Evolutionary conservation across 257 asterid genomes (phyloP).

Genomic region (Jasminum sambac): DNA sequence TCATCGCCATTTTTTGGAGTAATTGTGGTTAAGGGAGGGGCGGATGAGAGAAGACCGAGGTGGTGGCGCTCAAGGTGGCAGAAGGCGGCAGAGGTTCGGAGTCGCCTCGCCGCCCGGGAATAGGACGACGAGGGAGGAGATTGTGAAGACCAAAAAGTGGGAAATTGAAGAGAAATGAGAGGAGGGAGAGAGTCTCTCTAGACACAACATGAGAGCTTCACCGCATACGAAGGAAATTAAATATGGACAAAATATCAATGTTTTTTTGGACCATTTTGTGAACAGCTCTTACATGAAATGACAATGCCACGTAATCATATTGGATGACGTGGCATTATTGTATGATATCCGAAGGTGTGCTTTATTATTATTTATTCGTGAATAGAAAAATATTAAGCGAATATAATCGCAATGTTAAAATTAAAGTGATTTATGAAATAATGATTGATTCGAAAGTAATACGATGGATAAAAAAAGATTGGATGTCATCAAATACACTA

Average conservation of each 20-base stretch:
- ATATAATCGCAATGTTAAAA: too few species aligned
- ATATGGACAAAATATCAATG: background rate
- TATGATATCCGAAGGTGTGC: too few species aligned
- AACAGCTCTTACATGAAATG: background rate
- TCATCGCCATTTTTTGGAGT: background rate
- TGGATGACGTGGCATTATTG: too few species aligned
- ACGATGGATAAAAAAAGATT: too few species aligned
- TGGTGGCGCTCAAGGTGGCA: background rate
- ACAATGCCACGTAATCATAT: too few species aligned
- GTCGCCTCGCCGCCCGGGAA: conserved; percentile 46
- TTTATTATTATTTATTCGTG: too few species aligned
- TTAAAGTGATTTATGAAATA: too few species aligned
- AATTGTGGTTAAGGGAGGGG: background rate
- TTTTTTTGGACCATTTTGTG: conserved; percentile 17
- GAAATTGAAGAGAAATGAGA: conserved; percentile 16
- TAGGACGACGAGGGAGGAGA: conserved; percentile 57
- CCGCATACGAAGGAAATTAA: conserved; percentile 24
- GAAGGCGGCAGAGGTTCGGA: background rate
- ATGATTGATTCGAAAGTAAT: too few species aligned
- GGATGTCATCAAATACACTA: too few species aligned
- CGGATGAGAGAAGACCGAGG: background rate
- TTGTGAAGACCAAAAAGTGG: conserved; percentile 10
- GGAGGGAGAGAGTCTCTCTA: conserved; percentile 31
- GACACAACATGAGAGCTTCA: conserved; percentile 37
- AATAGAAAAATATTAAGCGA: too few species aligned